Base-by-base conservation (phyloP, 2,329 filamentous ascomycete species). In the Phialemoniopsis sp. region DNA sequence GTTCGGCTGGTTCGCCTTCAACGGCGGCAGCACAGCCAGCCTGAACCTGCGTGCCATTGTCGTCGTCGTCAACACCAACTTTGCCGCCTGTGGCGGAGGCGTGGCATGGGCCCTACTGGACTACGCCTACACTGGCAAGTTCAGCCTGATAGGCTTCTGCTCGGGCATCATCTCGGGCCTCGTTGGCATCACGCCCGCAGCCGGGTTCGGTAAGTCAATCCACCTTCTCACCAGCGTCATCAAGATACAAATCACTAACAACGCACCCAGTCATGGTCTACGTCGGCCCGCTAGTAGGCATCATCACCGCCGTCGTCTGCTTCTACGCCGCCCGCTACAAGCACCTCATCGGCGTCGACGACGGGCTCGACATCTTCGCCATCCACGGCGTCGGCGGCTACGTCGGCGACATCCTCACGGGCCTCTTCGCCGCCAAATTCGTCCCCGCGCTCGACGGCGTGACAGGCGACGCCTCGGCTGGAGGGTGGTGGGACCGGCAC, bases 1-100 rank as follows among this genome's bases (percentile, higher is more conserved):
- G 78, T 80, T 82, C 43, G 78, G 73, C 2, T 76, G 72, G 72
- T 71, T 74, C 38, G 70, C 67, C 0, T 76, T 76, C 53, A 76
- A 76, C 43, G 70, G 74, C 43, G 68, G 58, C 14, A 67, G 58
- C 33, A 71, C 73, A 2, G 64, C 71, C 19, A 78, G 78, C 47
- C 57, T 73, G 2, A 68, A 66, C 5, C 50, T 79, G 8, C 65
- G 75, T 32, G 66, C 70, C 29, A 68, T 79, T 53, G 70, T 76
- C 33, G 73, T 72, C 8, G 72, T 72, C 3, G 70, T 78, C 50
- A 79, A 80, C 50, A 80, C 76, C 41, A 79, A 80, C 46, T 66
- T 75, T 6, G 72, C 76, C 3, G 76, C 75, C 0, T 74, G 66
- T 13, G 73, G 68, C 4, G 76, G 74, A 3, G 71, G 68, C 3